These are phyloP conservation scores for Pseudomassariella vexata DNA, from an alignment of 2,329 filamentous ascomycete genomes.

Conservation along the genomic window DNA sequence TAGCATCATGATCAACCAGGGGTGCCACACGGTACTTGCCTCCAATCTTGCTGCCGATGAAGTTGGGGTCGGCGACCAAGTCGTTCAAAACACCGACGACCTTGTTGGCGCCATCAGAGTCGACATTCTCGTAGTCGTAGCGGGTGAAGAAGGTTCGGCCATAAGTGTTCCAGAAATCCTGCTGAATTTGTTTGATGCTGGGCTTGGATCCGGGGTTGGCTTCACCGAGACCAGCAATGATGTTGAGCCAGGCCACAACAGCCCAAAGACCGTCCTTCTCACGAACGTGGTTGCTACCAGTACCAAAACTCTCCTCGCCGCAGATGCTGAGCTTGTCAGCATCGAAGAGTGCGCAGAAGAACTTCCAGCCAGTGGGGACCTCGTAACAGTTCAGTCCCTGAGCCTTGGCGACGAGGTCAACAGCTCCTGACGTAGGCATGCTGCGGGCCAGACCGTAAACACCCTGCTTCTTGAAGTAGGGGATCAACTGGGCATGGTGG, in stretches of 20 bases:
- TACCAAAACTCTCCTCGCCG: conserved; percentile 97
- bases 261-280: conserved; percentile 99
- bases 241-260: conserved; percentile 95
- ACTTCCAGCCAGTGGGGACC: conserved; percentile 98
- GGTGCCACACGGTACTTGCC: conserved; percentile 39
- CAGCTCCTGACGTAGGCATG: conserved; percentile 95
- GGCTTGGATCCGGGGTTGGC: conserved; percentile 73
- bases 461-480: conserved; percentile 96
- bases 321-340: conserved; percentile 96
- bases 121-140: conserved; percentile 96
- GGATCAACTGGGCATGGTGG: conserved; percentile 92
- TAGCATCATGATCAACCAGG: conserved; percentile 7
- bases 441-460: conserved; percentile 92
- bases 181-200: conserved; percentile 92
- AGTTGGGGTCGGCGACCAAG: conserved; percentile 66
- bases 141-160: conserved; percentile 98
- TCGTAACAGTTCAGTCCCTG: conserved; percentile 91
- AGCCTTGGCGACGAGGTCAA: conserved; percentile 92
- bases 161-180: conserved; percentile 94
- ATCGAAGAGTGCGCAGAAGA: conserved; percentile 95
- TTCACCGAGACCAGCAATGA: conserved; percentile 89
- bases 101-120: conserved; percentile 85
- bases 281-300: conserved; percentile 95
- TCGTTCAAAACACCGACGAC: conserved; percentile 76
- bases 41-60: conserved; percentile 76